Evolutionary conservation across 2,329 filamentous ascomycete genomes (phyloP).

Genomic region (Verticillium longisporum): DNA sequence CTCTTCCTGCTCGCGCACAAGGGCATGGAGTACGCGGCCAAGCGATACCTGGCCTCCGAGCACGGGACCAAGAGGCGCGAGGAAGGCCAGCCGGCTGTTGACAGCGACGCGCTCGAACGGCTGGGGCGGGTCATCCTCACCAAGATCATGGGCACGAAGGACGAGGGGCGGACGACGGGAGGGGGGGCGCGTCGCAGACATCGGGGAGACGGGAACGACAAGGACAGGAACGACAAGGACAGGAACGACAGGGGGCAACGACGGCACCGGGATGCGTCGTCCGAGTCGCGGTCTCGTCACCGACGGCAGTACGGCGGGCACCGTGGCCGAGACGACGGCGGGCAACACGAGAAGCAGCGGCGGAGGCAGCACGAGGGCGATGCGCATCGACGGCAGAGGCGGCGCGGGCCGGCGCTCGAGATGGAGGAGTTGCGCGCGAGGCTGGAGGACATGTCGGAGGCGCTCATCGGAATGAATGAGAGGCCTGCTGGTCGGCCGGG

Average conservation of each 20-base stretch:
- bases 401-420: background rate
- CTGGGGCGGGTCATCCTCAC: constrained; percentile 6
- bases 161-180: background rate
- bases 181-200: background rate
- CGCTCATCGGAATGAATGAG: constrained; percentile 8
- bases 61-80: background rate
- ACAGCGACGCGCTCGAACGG: constrained; percentile 7
- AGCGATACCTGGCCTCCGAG: background rate
- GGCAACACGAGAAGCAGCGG: background rate
- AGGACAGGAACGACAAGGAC: background rate
- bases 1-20: background rate
- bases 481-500: background rate
- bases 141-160: constrained; percentile 2
- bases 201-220: background rate
- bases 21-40: background rate
- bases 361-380: background rate
- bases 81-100: constrained; percentile 6
- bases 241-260: background rate
- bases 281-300: background rate
- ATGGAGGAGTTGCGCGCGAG: background rate
- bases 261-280: background rate
- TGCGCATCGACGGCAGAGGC: background rate
- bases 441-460: constrained; percentile 8
- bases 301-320: background rate
- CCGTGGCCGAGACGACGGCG: background rate